A percentile compares a stretch with the other conserved stretches of the same genome.
phyloP scores from a whole-genome alignment of 495 filamentous ascomycete species.

The Penicillium cinerascens region DNA sequence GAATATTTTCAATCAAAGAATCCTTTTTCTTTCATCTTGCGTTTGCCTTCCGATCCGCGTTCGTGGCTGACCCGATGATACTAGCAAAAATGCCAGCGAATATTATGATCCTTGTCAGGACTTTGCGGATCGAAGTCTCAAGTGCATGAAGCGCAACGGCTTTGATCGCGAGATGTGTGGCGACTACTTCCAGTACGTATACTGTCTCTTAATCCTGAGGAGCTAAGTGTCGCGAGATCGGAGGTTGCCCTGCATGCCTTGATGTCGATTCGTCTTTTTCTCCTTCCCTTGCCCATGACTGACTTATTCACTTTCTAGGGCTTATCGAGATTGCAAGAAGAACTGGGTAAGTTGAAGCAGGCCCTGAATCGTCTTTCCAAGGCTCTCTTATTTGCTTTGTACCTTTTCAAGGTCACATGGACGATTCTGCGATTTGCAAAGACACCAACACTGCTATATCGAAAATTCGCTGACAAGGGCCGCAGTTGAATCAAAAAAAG shows the following conservation, averaged over 20 bases:
- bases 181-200: slow-evolving; percentile 85
- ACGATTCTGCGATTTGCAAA: not conserved
- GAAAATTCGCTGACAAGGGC: slow-evolving; percentile 7
- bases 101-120: slow-evolving; percentile 95
- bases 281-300: not conserved
- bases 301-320: slow-evolving; percentile 45
- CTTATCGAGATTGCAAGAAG: slow-evolving; percentile 92
- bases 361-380: not conserved
- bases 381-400: not conserved
- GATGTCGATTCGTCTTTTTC: not conserved
- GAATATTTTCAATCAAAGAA: not conserved
- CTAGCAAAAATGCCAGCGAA: slow-evolving; percentile 76
- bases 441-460: not conserved
- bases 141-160: slow-evolving; percentile 81
- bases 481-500: slow-evolving; percentile 33
- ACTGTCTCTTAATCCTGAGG: not conserved
- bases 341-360: slow-evolving; percentile 65
- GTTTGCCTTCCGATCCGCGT: not conserved
- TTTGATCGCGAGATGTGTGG: slow-evolving; percentile 81
- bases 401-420: not conserved
- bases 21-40: not conserved
- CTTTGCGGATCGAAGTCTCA: slow-evolving; percentile 79
- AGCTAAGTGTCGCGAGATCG: not conserved
- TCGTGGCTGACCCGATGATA: slow-evolving; percentile 9
- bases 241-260: not conserved